Base-by-base conservation (phyloP, 345 rosid genomes). In the Arabis alpina region DNA sequence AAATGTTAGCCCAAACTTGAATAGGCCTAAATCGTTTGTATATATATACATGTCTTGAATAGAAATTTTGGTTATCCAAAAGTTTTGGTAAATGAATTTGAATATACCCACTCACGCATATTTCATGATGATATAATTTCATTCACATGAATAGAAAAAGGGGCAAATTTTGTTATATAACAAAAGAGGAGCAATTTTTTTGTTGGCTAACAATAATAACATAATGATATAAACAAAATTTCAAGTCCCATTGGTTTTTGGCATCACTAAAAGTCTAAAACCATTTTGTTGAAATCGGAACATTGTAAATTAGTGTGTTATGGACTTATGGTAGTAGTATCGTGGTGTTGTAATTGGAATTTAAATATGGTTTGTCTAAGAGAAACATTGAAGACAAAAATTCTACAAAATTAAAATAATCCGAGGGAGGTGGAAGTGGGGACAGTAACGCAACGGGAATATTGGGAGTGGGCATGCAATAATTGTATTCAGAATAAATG, bases 371-470 rank as follows among this genome's bases (percentile, higher is more conserved):
- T 13, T 10, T 36, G 40, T 10, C 40, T 10, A 36, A 36, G 40
- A 36, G 10, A 6, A 32, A 32, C 36, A 32, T 34, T 34, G 14
- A 44, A 28, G 9, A 44, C 28, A 2, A 19, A 47, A 36, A 4
- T 13, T 48, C 28, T 41, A 1, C 23, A 3, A 54, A 43, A 59
- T 14, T 36, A 27, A 36, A 54, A 56, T 39, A 66, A 66, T 73
- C 77, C 61, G 51, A 51, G 30, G 52, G 61, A 58, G 77, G 70
- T 74, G 77, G 72, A 65, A 6, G 67, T 66, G 48, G 77, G 77
- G 72, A 14, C 77, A 42, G 15, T 66, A 51, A 52, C 66, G 67
- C 77, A 74, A 74, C 77, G 72, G 72, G 49, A 66, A 73, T 73
- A 73, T n/a, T 66, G 70, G 57, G 70, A 66, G 67, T 66, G 77